Conservation (phyloP, 2,329 filamentous ascomycete species). For the Fusarium keratoplasticum region DNA sequence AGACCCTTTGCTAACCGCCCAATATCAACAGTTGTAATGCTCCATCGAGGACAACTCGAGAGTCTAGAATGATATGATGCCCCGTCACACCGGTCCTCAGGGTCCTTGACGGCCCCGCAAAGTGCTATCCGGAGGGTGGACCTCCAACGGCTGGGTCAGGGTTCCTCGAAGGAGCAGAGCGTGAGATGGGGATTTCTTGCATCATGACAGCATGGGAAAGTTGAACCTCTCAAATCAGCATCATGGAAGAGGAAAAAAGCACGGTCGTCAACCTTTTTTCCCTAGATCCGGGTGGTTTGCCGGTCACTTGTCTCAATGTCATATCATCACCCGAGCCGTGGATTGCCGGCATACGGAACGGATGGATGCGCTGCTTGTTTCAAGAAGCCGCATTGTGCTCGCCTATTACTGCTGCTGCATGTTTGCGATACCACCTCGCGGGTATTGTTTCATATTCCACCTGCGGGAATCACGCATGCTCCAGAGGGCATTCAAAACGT, state of each 20-base stretch:
- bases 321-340: background rate
- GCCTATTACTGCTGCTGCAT: background rate
- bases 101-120: conserved; percentile 34
- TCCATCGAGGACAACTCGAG: background rate
- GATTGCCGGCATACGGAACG: background rate
- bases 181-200: conserved; percentile 14
- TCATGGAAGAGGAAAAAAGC: background rate
- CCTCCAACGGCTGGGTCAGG: conserved; percentile 27
- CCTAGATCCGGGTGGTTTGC: conserved; percentile 9
- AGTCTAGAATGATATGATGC: conserved; percentile 11
- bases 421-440: background rate
- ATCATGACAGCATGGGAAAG: conserved; percentile 12
- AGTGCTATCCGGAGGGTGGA: conserved; percentile 23
- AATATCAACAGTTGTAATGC: background rate
- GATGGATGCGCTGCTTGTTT: background rate
- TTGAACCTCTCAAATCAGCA: background rate
- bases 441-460: conserved; percentile 3
- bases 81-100: conserved; percentile 11
- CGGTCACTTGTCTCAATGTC: background rate
- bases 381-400: background rate
- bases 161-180: conserved; percentile 1
- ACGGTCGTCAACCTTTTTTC: background rate
- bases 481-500: background rate
- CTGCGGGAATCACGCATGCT: background rate
- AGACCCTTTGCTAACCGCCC: background rate